phyloP scores from a whole-genome alignment of 208 protist genomes.

The Leishmania mexicana region DNA sequence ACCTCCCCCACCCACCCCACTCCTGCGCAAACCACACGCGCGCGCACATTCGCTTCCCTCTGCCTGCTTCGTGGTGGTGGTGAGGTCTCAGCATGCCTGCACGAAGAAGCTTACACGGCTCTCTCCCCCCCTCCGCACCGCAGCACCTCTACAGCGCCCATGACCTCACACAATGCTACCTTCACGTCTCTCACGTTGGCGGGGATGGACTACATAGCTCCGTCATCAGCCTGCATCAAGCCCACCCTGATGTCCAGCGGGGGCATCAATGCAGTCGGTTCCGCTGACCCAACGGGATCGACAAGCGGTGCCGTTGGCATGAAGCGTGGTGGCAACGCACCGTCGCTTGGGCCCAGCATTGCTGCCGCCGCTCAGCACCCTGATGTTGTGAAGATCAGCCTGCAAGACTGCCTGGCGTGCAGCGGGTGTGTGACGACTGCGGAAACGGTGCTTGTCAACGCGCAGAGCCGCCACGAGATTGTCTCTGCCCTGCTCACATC shows the following conservation, averaged over 20 bases:
- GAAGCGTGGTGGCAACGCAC: constrained; percentile 8
- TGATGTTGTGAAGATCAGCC: constrained; percentile 74
- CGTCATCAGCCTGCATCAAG: constrained; percentile 70
- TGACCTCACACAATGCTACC: background rate
- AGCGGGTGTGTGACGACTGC: constrained; percentile 98
- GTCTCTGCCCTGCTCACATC: constrained; percentile 16
- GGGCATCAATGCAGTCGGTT: background rate
- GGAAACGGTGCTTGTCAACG: constrained; percentile 95
- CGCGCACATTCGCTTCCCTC: background rate
- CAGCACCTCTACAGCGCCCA: background rate
- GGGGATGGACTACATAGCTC: constrained; percentile 88
- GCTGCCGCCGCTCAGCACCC: background rate
- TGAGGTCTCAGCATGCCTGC: background rate
- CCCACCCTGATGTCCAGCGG: constrained; percentile 22
- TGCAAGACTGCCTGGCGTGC: constrained; percentile 92
- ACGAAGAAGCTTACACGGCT: background rate
- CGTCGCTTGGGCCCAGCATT: no score
- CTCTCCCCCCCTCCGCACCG: background rate
- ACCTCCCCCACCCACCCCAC: no score
- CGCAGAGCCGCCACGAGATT: constrained; percentile 62
- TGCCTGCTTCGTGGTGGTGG: background rate
- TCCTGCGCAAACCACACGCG: background rate
- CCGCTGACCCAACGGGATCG: background rate
- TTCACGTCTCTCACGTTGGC: constrained; percentile 79
- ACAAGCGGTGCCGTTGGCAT: constrained; percentile 8